Conservation (phyloP, 2,329 filamentous ascomycete genomes). For the Trichoderma arundinaceum region DNA sequence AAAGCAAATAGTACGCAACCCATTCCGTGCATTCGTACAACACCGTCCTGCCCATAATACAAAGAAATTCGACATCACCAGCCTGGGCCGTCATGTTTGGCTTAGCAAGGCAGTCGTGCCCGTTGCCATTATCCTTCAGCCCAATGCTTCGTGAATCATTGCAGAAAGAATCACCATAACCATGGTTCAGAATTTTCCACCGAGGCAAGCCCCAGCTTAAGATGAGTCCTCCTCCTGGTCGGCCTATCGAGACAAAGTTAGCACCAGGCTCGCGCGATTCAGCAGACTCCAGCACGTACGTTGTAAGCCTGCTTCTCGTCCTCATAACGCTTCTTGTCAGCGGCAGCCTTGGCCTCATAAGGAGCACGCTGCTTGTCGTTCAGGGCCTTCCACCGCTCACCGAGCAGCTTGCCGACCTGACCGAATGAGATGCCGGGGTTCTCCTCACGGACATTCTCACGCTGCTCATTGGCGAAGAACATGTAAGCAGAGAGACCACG, state of each 20-base stretch:
- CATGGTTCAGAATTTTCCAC: conserved; percentile 11
- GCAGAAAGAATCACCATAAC: conserved; percentile 21
- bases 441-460: conserved; percentile 96
- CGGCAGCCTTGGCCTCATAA: conserved; percentile 94
- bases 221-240: conserved; percentile 37
- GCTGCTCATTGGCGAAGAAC: conserved; percentile 99
- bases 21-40: conserved; percentile 51
- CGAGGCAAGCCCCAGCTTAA: conserved; percentile 27
- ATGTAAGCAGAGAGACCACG: conserved; percentile 99
- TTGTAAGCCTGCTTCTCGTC: conserved; percentile 96
- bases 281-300: conserved; percentile 59
- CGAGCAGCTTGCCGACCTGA: conserved; percentile 98
- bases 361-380: conserved; percentile 90
- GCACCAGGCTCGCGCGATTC: conserved; percentile 7
- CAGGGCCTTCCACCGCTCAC: conserved; percentile 98
- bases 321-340: conserved; percentile 99
- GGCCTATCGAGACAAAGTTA: conserved; percentile 33
- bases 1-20: conserved; percentile 48
- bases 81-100: conserved; percentile 24
- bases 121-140: conserved; percentile 17
- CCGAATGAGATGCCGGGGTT: conserved; percentile 98
- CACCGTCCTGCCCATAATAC: conserved; percentile 49
- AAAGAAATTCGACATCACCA: conserved; percentile 40
- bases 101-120: conserved; percentile 3
- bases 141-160: conserved; percentile 26